These are phyloP conservation scores for Coccomyxa sp. DNA, from an alignment of 139 green algal genomes.

Conservation along the genomic window DNA sequence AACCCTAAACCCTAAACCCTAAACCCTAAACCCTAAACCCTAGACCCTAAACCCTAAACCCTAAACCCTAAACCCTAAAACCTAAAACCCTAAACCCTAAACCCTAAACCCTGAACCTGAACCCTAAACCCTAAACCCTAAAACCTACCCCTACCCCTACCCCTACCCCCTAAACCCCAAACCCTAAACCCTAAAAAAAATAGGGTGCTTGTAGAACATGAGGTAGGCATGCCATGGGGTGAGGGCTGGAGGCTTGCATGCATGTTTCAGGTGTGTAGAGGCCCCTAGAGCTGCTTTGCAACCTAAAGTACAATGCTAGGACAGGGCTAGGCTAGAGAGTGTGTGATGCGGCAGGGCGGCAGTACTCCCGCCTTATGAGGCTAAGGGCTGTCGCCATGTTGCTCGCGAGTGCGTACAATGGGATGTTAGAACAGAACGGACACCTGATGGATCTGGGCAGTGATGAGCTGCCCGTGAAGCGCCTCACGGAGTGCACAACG, in stretches of 20 bases:
- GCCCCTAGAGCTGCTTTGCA: background rate
- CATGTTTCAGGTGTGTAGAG: background rate
- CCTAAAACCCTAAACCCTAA: conserved; percentile 14
- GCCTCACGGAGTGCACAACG: too few relatives aligned
- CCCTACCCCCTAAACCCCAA: conserved; percentile 16
- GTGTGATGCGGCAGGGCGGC: background rate
- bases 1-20: conserved; percentile 19
- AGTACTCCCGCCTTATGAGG: background rate
- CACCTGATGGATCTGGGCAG: too few relatives aligned
- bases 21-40: conserved; percentile 20
- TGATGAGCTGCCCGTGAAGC: too few relatives aligned
- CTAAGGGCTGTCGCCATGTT: too few relatives aligned
- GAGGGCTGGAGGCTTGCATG: background rate
- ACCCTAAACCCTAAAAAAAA: conserved; percentile 3
- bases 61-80: conserved; percentile 19
- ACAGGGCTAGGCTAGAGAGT: background rate
- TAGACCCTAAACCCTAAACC: conserved; percentile 19
- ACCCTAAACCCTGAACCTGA: conserved; percentile 12
- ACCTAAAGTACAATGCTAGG: background rate
- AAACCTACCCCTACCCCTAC: conserved; percentile 10
- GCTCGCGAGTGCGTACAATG: too few relatives aligned
- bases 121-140: conserved; percentile 13
- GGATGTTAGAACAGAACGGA: too few relatives aligned
- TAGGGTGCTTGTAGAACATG: background rate
- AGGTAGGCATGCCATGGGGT: background rate